These are phyloP conservation scores for Botrytis medusae DNA, from an alignment of 2,329 filamentous ascomycete genomes.

Conservation along the genomic window DNA sequence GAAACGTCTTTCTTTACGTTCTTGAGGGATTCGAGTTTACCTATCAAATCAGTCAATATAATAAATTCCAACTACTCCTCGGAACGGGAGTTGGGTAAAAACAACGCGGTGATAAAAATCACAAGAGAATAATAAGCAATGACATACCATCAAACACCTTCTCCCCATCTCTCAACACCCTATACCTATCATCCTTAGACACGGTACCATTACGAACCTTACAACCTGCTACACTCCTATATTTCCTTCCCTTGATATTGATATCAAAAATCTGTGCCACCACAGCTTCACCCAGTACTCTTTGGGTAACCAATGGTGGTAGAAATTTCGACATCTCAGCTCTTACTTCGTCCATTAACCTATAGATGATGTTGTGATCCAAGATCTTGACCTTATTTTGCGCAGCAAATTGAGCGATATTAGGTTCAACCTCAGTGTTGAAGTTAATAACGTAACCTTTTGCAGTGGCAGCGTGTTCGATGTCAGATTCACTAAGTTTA, in stretches of 20 bases:
- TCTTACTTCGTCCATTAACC: conserved; percentile 71
- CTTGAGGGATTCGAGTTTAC: conserved; percentile 77
- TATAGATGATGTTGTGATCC: conserved; percentile 85
- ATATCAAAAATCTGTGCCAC: conserved; percentile 82
- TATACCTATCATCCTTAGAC: conserved; percentile 61
- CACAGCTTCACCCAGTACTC: conserved; percentile 85
- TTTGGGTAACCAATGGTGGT: conserved; percentile 62
- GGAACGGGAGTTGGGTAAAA: neutral
- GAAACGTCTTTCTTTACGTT: conserved; percentile 88
- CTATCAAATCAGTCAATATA: conserved; percentile 47
- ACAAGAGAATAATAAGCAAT: conserved; percentile 31
- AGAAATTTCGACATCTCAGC: conserved; percentile 68
- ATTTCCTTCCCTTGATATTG: conserved; percentile 69
- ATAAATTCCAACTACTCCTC: neutral
- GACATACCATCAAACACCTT: conserved; percentile 78
- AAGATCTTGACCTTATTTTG: conserved; percentile 72
- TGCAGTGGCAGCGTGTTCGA: conserved; percentile 81
- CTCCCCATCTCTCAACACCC: conserved; percentile 69
- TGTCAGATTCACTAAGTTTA: conserved; percentile 77
- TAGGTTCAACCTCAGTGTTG: conserved; percentile 68
- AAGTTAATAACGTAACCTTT: conserved; percentile 80
- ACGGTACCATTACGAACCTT: conserved; percentile 81
- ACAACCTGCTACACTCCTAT: conserved; percentile 79
- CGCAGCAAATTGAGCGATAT: conserved; percentile 69
- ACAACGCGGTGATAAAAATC: neutral